A percentile compares a stretch with the other conserved stretches of the same genome.
Evolutionary conservation across 2,329 filamentous ascomycete genomes (phyloP).

Genomic region (Claviceps quebecensis): DNA sequence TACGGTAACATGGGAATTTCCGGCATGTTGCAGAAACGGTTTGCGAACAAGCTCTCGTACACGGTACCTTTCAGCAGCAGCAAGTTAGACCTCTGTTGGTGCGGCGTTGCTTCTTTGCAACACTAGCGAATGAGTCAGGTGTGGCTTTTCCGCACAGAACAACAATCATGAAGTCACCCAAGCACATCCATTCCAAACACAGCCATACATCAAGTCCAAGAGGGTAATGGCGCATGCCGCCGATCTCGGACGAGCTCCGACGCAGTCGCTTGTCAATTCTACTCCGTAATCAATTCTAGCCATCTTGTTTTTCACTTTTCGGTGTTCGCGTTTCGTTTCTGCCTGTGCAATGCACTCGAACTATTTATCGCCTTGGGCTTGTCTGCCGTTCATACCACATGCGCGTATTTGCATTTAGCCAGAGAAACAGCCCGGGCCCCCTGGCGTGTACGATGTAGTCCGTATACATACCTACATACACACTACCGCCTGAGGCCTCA

Average conservation of each 20-base stretch:
- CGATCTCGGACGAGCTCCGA: constrained; percentile 8
- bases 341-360: neutral
- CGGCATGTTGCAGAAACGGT: no score
- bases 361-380: neutral
- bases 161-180: neutral
- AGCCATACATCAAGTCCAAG: neutral
- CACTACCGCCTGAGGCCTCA: no score
- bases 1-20: neutral
- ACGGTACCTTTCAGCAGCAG: neutral
- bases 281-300: no score
- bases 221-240: constrained; percentile 1
- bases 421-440: constrained; percentile 1
- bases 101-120: neutral
- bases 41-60: neutral
- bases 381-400: neutral
- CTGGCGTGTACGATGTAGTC: neutral
- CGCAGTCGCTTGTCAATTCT: constrained; percentile 3
- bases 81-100: neutral
- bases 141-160: neutral
- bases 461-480: no score
- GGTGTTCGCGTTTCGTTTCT: neutral
- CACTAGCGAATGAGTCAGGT: neutral
- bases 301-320: neutral
- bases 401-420: constrained; percentile 6
- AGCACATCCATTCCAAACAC: neutral